Percentiles rank a stretch among this genome's conserved stretches.
phyloP scores from a whole-genome alignment of 495 filamentous ascomycete species.

The Penicillium chermesinum region DNA sequence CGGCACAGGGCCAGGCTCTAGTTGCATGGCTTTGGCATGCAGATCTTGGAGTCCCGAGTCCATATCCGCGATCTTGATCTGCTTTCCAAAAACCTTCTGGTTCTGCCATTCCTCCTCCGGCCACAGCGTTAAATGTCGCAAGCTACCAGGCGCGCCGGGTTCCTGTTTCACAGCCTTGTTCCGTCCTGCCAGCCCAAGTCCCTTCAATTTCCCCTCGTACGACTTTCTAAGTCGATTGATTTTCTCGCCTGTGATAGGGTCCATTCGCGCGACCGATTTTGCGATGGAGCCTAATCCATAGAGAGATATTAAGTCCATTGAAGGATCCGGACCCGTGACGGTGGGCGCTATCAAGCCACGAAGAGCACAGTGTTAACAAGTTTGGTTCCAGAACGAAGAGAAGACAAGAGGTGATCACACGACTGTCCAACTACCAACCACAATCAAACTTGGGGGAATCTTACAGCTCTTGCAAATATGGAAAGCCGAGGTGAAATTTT shows the following conservation, averaged over 20 bases:
- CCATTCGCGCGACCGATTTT: slow-evolving; percentile 57
- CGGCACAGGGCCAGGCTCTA: slow-evolving; percentile 51
- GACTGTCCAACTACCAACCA: slow-evolving; percentile 23
- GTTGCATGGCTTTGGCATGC: slow-evolving; percentile 49
- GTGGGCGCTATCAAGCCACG: slow-evolving; percentile 35
- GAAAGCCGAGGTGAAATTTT: slow-evolving; percentile 43
- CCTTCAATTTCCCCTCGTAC: slow-evolving; percentile 66
- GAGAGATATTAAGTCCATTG: slow-evolving; percentile 58
- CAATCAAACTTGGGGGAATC: slow-evolving; percentile 35
- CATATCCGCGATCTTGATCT: slow-evolving; percentile 43
- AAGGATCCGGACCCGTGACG: slow-evolving; percentile 52
- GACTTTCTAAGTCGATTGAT: slow-evolving; percentile 70
- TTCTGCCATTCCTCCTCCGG: slow-evolving; percentile 65
- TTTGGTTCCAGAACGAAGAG: slow-evolving; percentile 28
- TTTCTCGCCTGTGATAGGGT: slow-evolving; percentile 63
- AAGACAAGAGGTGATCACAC: slow-evolving; percentile 20
- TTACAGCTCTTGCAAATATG: slow-evolving; percentile 51
- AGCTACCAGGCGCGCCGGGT: slow-evolving; percentile 33
- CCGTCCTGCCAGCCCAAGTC: slow-evolving; percentile 55
- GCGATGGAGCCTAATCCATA: slow-evolving; percentile 58
- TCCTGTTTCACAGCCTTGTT: slow-evolving; percentile 55
- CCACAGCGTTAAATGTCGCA: slow-evolving; percentile 45
- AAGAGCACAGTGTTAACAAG: slow-evolving; percentile 41
- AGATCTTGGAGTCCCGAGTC: slow-evolving; percentile 43
- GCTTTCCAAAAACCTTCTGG: slow-evolving; percentile 58